Conservation (phyloP, 768 basidiomycete genomes). For the Gymnopilus junonius region DNA sequence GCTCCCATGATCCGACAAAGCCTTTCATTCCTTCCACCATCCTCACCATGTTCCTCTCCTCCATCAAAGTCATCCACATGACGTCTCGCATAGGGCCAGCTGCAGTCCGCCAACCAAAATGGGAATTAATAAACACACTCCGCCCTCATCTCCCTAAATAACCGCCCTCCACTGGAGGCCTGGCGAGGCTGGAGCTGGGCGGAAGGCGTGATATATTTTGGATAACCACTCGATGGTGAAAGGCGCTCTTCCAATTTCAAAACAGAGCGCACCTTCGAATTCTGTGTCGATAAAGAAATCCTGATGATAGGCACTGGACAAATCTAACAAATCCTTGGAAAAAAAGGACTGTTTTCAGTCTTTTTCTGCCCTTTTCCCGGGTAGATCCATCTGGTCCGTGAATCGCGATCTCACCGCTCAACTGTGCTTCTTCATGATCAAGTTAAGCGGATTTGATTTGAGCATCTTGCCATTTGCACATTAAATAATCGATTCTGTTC, state of each 20-base stretch:
- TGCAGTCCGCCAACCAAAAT: slow-evolving; percentile 42
- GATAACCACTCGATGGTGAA: slow-evolving; percentile 50
- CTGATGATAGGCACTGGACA: no score
- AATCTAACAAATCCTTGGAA: no score
- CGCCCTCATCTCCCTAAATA: slow-evolving; percentile 42
- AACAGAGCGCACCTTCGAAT: slow-evolving; percentile 47
- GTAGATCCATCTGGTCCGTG: no score
- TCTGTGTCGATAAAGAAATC: no score
- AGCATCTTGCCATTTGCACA: background rate
- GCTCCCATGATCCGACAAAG: slow-evolving; percentile 30
- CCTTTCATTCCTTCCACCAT: slow-evolving; percentile 10
- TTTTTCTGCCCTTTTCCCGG: no score
- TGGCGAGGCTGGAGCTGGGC: slow-evolving; percentile 24
- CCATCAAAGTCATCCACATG: slow-evolving; percentile 26
- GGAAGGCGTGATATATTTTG: slow-evolving; percentile 50
- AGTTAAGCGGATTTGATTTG: no score
- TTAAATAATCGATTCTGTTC: no score
- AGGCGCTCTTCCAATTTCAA: slow-evolving; percentile 57
- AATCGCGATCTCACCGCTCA: background rate
- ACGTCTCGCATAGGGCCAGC: slow-evolving; percentile 26
- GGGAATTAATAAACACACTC: slow-evolving; percentile 56
- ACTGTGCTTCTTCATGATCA: background rate
- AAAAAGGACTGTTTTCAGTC: no score
- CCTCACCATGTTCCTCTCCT: slow-evolving; percentile 17
- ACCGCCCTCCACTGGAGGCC: slow-evolving; percentile 22